phyloP scores from a whole-genome alignment of 768 basidiomycete genomes.

The Imleria badia region DNA sequence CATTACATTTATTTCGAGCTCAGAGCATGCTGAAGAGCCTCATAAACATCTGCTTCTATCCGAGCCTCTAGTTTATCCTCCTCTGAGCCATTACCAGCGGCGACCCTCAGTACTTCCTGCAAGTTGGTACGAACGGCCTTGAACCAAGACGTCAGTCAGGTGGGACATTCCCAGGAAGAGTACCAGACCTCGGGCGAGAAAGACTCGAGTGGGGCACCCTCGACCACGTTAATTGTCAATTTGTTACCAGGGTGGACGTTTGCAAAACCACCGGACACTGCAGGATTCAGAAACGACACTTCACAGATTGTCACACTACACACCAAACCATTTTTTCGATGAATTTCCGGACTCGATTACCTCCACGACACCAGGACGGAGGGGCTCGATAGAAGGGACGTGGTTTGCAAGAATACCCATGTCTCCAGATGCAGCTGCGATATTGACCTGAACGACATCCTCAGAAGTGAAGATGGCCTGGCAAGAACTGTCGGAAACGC shows the following conservation, averaged over 20 bases:
- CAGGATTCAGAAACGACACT: constrained; percentile 2
- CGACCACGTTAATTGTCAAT: constrained; percentile 94
- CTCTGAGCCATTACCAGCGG: constrained; percentile 82
- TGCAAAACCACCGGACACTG: constrained; percentile 96
- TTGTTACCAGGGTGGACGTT: constrained; percentile 97
- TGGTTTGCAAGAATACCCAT: constrained; percentile 99
- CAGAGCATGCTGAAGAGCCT: constrained; percentile 88
- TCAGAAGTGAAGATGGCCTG: constrained; percentile 89
- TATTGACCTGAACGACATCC: constrained; percentile 95
- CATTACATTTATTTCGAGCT: constrained; percentile 39
- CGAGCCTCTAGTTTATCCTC: constrained; percentile 91
- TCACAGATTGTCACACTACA: constrained; percentile 30
- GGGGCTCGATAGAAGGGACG: constrained; percentile 93
- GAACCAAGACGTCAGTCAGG: constrained; percentile 8
- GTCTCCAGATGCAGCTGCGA: constrained; percentile 91
- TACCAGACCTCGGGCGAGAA: constrained; percentile 83
- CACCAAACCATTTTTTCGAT: constrained; percentile 97
- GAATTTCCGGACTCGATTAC: constrained; percentile 78
- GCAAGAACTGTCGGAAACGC: constrained; percentile 14
- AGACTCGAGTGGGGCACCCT: constrained; percentile 88
- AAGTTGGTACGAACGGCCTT: constrained; percentile 91
- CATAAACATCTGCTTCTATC: constrained; percentile 95
- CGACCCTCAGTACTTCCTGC: constrained; percentile 82
- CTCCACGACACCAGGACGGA: constrained; percentile 93
- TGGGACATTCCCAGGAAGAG: background rate